phyloP scores from a whole-genome alignment of 2,329 filamentous ascomycete genomes.

The Laburnicola sp. region DNA sequence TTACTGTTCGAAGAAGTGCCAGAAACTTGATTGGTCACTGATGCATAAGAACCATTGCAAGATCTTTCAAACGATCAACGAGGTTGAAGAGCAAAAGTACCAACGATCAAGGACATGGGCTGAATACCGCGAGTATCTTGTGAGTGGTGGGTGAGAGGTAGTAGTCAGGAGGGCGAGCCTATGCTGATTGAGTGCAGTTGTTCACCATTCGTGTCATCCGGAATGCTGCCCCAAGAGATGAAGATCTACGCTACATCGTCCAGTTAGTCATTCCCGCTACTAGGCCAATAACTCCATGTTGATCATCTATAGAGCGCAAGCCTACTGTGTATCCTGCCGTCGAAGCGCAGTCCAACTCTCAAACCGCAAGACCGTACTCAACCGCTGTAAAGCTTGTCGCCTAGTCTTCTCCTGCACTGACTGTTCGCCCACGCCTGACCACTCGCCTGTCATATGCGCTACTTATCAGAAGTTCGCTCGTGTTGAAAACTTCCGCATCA shows the following conservation, averaged over 20 bases:
- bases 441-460: slow-evolving; percentile 15
- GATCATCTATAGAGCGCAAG: slow-evolving; percentile 16
- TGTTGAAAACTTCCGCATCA: slow-evolving; percentile 21
- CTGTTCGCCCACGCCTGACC: slow-evolving; percentile 8
- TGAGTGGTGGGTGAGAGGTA: slow-evolving; percentile 4
- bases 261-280: slow-evolving; percentile 14
- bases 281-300: neutral
- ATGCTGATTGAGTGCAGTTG: slow-evolving; percentile 7
- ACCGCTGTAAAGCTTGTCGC: slow-evolving; percentile 15
- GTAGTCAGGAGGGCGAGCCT: too few species aligned
- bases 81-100: slow-evolving; percentile 20
- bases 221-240: slow-evolving; percentile 14
- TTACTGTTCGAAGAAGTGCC: slow-evolving; percentile 25
- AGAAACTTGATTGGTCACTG: slow-evolving; percentile 23
- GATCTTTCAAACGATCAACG: slow-evolving; percentile 19
- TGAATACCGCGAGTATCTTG: slow-evolving; percentile 16
- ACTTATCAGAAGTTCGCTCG: slow-evolving; percentile 12
- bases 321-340: slow-evolving; percentile 20
- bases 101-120: slow-evolving; percentile 15
- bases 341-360: slow-evolving; percentile 20
- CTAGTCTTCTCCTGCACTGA: slow-evolving; percentile 19
- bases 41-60: slow-evolving; percentile 26
- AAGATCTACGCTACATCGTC: slow-evolving; percentile 15
- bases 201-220: slow-evolving; percentile 14
- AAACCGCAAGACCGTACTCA: slow-evolving; percentile 13